phyloP scores from a whole-genome alignment of 2,329 filamentous ascomycete species.

The Didymella keratinophila region DNA sequence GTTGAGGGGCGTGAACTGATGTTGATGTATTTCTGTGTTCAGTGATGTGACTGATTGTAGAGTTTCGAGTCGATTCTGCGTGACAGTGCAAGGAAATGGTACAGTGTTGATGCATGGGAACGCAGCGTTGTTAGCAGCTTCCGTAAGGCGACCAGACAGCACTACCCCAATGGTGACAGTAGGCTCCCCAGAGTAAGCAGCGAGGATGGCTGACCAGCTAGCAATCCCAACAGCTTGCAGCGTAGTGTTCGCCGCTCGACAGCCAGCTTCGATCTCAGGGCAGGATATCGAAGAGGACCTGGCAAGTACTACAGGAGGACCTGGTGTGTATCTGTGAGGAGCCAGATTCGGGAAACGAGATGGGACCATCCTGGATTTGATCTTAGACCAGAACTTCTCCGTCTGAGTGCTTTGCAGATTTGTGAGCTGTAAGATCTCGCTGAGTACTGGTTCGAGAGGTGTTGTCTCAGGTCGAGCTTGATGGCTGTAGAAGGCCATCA shows the following conservation, averaged over 20 bases:
- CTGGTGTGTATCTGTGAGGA: conserved; percentile 59
- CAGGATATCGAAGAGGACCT: conserved; percentile 53
- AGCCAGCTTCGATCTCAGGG: conserved; percentile 62
- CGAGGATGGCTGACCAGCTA: conserved; percentile 78
- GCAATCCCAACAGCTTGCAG: conserved; percentile 79
- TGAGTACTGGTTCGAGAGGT: conserved; percentile 55
- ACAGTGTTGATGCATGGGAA: conserved; percentile 87
- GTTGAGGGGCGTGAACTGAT: conserved; percentile 75
- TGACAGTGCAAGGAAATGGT: conserved; percentile 70
- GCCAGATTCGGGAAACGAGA: conserved; percentile 81
- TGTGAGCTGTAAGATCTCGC: conserved; percentile 54
- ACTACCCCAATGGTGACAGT: conserved; percentile 81
- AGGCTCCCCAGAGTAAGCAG: conserved; percentile 77
- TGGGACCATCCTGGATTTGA: conserved; percentile 62
- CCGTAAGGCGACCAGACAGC: conserved; percentile 74
- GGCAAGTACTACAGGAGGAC: conserved; percentile 48
- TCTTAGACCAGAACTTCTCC: conserved; percentile 69
- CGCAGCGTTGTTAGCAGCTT: conserved; percentile 65
- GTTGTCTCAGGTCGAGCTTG: conserved; percentile 28
- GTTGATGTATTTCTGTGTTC: conserved; percentile 69
- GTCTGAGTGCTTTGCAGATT: conserved; percentile 38
- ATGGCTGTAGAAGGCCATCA: conserved; percentile 56
- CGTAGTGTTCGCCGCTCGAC: conserved; percentile 68
- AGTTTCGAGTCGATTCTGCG: conserved; percentile 63
- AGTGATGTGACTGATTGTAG: conserved; percentile 70